Evolutionary conservation across 306 rosid genomes (phyloP), one percentile per base, ranked within the genome.

Genomic region (Biancaea sappan): DNA sequence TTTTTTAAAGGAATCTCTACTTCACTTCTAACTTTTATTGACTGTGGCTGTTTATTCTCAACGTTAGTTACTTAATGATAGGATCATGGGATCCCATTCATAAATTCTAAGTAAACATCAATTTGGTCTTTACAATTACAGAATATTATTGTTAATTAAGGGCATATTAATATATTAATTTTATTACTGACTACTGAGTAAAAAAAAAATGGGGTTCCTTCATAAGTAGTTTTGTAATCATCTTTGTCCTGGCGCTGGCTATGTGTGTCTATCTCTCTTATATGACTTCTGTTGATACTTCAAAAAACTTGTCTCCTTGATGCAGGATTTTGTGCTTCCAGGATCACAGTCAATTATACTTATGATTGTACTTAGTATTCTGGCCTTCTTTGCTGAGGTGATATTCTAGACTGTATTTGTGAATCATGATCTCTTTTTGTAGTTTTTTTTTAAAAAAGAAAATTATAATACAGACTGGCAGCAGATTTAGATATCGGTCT

Each of bases 341-440:
- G 59, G 78, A 78, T n/a, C 86, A 8, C 75, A 72, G 80, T 82
- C 93, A 26, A 64, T 81, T 74, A 43, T 81, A 34, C 74, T 86
- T 56, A 86, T 87, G 93, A 79, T 89, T 66, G 77, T 83, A 56
- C 85, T 84, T 22, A 82, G 96, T 51, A 28, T 86, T 67, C 75
- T 92, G 35, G 91, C 93, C 71, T 87, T 89, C 83, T 85, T 92
- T 52, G 97, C 96, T 2, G 96, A 92, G 96, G 97, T 92, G 63
- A 28, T 43, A 74, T 34, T 62, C 71, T 66, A 68, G 69, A 69
- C 75, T 59, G 31, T 71, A 26, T 72, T 46, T 15, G 4, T 76
- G 40, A 66, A 46, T 46, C 54, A 10, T 52, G 3, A 8, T 52
- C 13, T 11, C 11, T 24, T 47, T 2, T 18, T 50, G 31, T 79